Evolutionary conservation across 164 flowering plant species (phyloP).

Genomic region (Protea cynaroides): DNA sequence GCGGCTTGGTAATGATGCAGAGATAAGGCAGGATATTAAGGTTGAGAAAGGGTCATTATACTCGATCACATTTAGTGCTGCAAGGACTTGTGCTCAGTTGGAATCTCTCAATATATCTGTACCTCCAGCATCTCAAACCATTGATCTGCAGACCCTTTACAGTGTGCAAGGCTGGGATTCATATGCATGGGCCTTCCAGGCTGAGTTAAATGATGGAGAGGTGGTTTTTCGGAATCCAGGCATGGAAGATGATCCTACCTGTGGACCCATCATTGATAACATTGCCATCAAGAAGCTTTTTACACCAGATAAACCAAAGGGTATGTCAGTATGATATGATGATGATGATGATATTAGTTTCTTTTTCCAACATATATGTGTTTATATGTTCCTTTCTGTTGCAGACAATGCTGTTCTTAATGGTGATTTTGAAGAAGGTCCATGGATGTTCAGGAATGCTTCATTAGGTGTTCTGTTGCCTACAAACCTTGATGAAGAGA

Average conservation of each 20-base stretch:
- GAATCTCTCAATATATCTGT: conserved; percentile 91
- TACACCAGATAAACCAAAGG: conserved; percentile 66
- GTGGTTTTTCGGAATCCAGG: conserved; percentile 71
- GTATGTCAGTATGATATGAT: conserved; percentile 23
- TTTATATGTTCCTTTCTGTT: not conserved
- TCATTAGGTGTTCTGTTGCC: conserved; percentile 89
- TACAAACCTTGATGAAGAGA: conserved; percentile 84
- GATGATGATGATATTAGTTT: too few species aligned
- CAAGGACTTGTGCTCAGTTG: conserved; percentile 94
- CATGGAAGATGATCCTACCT: conserved; percentile 94
- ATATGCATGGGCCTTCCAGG: conserved; percentile 74
- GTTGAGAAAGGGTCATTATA: conserved; percentile 76
- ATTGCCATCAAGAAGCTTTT: conserved; percentile 92
- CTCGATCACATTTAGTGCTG: conserved; percentile 87
- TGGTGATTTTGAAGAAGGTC: conserved; percentile 92
- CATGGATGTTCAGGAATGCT: conserved; percentile 77
- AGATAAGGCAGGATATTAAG: conserved; percentile 68
- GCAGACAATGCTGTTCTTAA: conserved; percentile 79
- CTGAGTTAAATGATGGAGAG: conserved; percentile 36
- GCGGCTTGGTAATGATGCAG: conserved; percentile 84
- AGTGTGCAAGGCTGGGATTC: conserved; percentile 91
- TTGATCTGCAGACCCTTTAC: conserved; percentile 90
- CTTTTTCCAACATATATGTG: not conserved
- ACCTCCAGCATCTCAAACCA: conserved; percentile 62
- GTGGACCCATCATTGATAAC: conserved; percentile 94